These are phyloP conservation scores for Coemansia sp. DNA, from an alignment of 192 early-diverging fungal genomes.

Conservation along the genomic window DNA sequence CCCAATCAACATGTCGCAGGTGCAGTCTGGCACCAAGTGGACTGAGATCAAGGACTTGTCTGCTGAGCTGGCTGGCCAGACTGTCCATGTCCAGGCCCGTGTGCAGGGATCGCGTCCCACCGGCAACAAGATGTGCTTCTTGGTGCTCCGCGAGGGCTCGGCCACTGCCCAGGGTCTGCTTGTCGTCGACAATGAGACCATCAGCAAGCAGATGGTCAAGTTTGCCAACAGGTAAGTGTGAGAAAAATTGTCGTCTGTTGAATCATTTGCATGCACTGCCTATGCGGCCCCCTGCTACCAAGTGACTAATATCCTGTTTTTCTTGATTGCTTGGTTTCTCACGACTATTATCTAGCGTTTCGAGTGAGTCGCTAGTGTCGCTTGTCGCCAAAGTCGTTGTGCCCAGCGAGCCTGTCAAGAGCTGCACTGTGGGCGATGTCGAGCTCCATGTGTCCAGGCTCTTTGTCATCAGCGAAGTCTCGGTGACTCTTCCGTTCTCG, in stretches of 20 bases:
- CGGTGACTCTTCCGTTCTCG: conserved; percentile 81
- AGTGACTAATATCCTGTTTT: conserved; percentile 10
- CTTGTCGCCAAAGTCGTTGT: conserved; percentile 79
- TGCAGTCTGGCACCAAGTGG: conserved; percentile 65
- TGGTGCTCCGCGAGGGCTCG: conserved; percentile 84
- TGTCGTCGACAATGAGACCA: conserved; percentile 61
- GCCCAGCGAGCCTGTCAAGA: conserved; percentile 81
- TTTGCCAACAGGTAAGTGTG: conserved; percentile 67
- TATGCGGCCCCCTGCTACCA: neutral
- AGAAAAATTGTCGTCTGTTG: conserved; percentile 12
- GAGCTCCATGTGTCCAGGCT: conserved; percentile 83
- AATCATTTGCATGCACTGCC: neutral
- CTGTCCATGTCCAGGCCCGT: conserved; percentile 82
- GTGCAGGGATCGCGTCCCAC: conserved; percentile 85
- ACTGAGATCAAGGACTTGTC: conserved; percentile 68
- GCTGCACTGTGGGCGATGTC: conserved; percentile 90
- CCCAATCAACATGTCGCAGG: conserved; percentile 82
- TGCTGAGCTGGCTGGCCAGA: conserved; percentile 65
- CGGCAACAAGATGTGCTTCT: conserved; percentile 80
- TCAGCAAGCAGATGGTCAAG: conserved; percentile 97
- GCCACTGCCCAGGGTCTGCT: conserved; percentile 91
- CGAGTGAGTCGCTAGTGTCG: conserved; percentile 86
- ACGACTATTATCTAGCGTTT: conserved; percentile 56
- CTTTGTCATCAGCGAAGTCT: conserved; percentile 71
- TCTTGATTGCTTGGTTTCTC: neutral